Evolutionary conservation across 768 basidiomycete genomes (phyloP).

Genomic region (Boletus vermiculosoides): DNA sequence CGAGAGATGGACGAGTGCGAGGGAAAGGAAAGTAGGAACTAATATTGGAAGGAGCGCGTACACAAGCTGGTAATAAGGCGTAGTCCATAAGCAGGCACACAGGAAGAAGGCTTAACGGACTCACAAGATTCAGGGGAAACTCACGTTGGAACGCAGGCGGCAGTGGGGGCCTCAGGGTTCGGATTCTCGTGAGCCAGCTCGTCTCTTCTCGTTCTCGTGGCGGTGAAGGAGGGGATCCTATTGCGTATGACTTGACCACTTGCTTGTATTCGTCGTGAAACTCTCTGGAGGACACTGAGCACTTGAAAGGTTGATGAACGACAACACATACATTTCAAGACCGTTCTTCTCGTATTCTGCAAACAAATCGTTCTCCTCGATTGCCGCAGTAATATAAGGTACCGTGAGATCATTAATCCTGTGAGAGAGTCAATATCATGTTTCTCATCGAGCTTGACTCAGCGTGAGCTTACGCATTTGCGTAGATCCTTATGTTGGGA

Average conservation of each 20-base stretch:
- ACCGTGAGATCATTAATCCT: slow-evolving; percentile 78
- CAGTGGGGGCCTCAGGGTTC: slow-evolving; percentile 43
- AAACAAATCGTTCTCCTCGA: slow-evolving; percentile 69
- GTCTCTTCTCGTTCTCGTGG: slow-evolving; percentile 39
- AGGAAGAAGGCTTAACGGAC: slow-evolving; percentile 21
- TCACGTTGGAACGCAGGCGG: slow-evolving; percentile 57
- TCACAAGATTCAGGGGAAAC: slow-evolving; percentile 73
- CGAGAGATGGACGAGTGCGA: slow-evolving; percentile 56
- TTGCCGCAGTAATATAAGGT: slow-evolving; percentile 76
- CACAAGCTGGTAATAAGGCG: slow-evolving; percentile 41
- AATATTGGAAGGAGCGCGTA: slow-evolving; percentile 62
- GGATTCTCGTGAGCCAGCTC: slow-evolving; percentile 46
- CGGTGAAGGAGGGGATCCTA: slow-evolving; percentile 45
- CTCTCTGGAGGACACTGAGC: slow-evolving; percentile 39
- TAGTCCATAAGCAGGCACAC: background rate
- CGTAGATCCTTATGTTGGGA: slow-evolving; percentile 70
- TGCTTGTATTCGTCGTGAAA: slow-evolving; percentile 55
- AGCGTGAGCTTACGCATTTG: slow-evolving; percentile 64
- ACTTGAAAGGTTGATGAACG: slow-evolving; percentile 2
- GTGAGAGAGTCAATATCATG: background rate
- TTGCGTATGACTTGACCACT: slow-evolving; percentile 52
- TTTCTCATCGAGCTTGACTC: background rate
- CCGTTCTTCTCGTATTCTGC: slow-evolving; percentile 53
- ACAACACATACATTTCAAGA: slow-evolving; percentile 53
- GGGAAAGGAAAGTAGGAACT: slow-evolving; percentile 54